Percentiles rank a stretch among this genome's conserved stretches.
phyloP scores from a whole-genome alignment of 1,284 basidiomycete species.

The Trichosporon ovoides region DNA sequence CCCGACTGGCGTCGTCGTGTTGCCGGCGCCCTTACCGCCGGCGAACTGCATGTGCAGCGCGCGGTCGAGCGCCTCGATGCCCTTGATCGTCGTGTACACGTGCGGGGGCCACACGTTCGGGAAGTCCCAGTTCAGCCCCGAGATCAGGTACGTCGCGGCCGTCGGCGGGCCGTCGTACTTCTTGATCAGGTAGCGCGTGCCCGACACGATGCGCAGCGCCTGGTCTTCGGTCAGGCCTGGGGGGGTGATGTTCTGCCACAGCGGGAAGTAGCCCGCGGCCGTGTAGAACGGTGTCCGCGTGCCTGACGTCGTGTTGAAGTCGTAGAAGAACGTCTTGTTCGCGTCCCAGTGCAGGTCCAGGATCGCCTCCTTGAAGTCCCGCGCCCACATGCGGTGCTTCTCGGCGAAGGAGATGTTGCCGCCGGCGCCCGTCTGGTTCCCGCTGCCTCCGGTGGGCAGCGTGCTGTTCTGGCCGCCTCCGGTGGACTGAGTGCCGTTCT shows the following conservation, averaged over 20 bases:
- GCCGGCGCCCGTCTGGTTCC: neutral
- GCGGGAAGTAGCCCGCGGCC: conserved; percentile 71
- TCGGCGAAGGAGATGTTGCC: neutral
- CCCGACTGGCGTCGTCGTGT: no score
- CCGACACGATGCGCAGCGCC: conserved; percentile 68
- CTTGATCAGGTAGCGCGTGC: conserved; percentile 69
- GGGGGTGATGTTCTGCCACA: conserved; percentile 81
- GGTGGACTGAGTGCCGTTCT: no score
- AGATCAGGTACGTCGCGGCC: conserved; percentile 62
- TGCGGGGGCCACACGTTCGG: conserved; percentile 64
- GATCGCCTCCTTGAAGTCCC: conserved; percentile 61
- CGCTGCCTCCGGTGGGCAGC: neutral
- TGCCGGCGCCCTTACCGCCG: no score
- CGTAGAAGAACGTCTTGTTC: conserved; percentile 73
- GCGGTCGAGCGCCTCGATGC: conserved; percentile 56
- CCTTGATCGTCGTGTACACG: conserved; percentile 65
- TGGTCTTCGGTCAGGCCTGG: conserved; percentile 57
- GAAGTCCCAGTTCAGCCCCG: conserved; percentile 70
- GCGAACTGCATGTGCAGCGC: conserved; percentile 27
- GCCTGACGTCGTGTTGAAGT: conserved; percentile 60
- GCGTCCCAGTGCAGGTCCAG: conserved; percentile 83
- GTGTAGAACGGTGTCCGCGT: conserved; percentile 62
- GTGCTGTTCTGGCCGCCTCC: no score
- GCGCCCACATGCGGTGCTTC: conserved; percentile 58
- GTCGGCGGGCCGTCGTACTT: conserved; percentile 75